Conservation (phyloP, 176 grass and related monocot genomes). For the sorghum (Sorghum bicolor) region Sorghum_bicolor_NCBIv3 NC_012874.2:12139501-12140000, state of each 20-base stretch:
- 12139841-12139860: neutral
- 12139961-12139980: neutral
- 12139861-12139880: neutral
- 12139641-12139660: neutral
- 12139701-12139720: neutral
- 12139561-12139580: neutral
- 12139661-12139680: neutral
- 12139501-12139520: conserved; percentile 15
- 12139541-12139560: neutral
- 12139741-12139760: too few species aligned
- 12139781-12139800: neutral
- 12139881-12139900: neutral
- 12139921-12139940: neutral
- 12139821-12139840: neutral
- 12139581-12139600: neutral
- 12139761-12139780: too few species aligned
- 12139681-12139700: too few species aligned
- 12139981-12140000: neutral
- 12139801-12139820: neutral
- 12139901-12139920: neutral
- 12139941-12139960: neutral
- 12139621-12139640: neutral
- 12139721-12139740: neutral
- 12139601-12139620: neutral
- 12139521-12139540: neutral